Conservation (phyloP, 306 rosid genomes). For the Luffa acutangula region DNA sequence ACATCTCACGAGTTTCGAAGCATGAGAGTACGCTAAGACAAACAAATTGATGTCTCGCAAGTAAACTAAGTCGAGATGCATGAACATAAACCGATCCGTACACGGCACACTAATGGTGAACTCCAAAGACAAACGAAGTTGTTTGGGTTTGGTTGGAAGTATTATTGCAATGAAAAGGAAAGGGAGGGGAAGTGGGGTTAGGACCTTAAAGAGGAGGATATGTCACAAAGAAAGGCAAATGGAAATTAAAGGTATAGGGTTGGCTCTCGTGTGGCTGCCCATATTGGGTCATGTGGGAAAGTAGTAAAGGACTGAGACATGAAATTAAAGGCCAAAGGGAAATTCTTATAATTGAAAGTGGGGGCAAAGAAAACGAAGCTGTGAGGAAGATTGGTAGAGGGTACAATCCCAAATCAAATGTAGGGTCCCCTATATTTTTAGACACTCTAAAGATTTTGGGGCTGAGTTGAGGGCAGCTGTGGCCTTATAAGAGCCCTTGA, state of each 20-base stretch:
- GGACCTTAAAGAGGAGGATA: not conserved
- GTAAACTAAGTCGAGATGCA: not conserved
- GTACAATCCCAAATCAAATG: not conserved
- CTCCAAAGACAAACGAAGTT: not conserved
- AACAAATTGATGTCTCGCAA: not conserved
- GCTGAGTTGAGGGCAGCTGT: not conserved
- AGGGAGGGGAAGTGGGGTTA: not conserved
- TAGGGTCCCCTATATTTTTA: not conserved
- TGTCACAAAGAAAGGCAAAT: not conserved
- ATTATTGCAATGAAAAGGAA: not conserved
- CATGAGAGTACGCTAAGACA: not conserved
- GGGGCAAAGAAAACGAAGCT: not conserved
- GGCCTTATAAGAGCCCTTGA: not conserved
- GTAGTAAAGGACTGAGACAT: not conserved
- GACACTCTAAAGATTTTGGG: not conserved
- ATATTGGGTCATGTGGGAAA: constrained; percentile 5
- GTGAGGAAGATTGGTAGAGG: not conserved
- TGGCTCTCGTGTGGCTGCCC: constrained; percentile 4
- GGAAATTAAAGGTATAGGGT: not conserved
- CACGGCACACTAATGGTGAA: not conserved
- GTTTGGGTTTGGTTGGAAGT: not conserved
- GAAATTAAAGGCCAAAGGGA: not conserved
- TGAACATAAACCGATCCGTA: not conserved
- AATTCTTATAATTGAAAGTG: not conserved
- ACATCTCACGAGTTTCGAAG: too few relatives aligned